Base-by-base conservation (phyloP, 2,329 filamentous ascomycete genomes). In the Aureobasidium mangrovei region DNA sequence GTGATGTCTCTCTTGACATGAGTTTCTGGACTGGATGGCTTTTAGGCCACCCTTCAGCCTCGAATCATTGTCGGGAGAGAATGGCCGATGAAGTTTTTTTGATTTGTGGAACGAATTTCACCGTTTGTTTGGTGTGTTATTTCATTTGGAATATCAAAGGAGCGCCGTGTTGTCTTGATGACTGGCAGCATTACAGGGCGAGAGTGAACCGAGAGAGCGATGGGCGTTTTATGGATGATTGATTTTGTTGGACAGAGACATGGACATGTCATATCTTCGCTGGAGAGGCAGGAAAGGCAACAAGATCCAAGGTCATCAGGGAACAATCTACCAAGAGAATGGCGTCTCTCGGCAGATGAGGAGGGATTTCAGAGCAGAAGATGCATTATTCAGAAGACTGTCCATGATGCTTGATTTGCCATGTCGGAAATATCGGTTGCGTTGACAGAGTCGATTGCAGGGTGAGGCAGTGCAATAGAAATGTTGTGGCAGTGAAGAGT, bases 21-120 rank as follows among this genome's bases (percentile, higher is more conserved):
- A 24, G 26, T 4, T 6, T 49, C 36, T 26, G 36, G 36, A 29
- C 39, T 7, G 35, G n/a, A 18, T 18, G 18, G 18, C 18, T 18
- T 18, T 4, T 49, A 24, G 35, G 45, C 36, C 35, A 39, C 4
- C 39, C 6, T 2, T 40, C 35, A 49, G 46, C 18, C 28, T 24
- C 39, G 27, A 5, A 6, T 28, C 27, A 24, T 18, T 18, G 18
- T 18, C 18, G 10, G 32, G 32, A 7, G 32, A 35, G 7, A 35
- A 7, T 42, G 29, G 47, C 36, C 36, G 29, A 35, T 51, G 47
- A 51, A 42, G n/a, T 31, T 24, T 46, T 7, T 48, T 38, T 48
- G 9, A 9, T 18, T 6, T 42, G 9, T 42, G 5, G 2, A 12
- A 10, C 35, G 33, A 24, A n/a, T 36, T 27, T 32, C 46, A 40